phyloP scores from a whole-genome alignment of 2,329 filamentous ascomycete genomes.

The Capronia americana region DNA sequence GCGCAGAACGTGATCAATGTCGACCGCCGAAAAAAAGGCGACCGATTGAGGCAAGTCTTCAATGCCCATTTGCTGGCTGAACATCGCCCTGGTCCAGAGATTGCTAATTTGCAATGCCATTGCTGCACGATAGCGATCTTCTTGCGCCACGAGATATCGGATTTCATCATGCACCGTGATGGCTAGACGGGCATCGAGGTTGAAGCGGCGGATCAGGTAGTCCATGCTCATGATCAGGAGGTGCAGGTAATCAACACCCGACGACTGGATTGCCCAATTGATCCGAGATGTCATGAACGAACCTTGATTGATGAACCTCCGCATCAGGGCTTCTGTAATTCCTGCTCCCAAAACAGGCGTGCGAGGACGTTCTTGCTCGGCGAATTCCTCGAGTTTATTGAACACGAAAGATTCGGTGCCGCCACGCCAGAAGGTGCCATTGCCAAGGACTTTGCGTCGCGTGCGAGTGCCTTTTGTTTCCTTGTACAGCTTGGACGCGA shows the following conservation, averaged over 20 bases:
- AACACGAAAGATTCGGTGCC: slow-evolving; percentile 98
- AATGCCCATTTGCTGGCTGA: slow-evolving; percentile 94
- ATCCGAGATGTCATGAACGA: slow-evolving; percentile 95
- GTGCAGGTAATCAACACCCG: slow-evolving; percentile 95
- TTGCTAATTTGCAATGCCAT: slow-evolving; percentile 95
- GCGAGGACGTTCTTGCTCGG: slow-evolving; percentile 86
- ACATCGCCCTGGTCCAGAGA: slow-evolving; percentile 97
- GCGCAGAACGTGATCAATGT: slow-evolving; percentile 92
- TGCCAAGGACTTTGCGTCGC: slow-evolving; percentile 68
- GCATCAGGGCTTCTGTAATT: slow-evolving; percentile 94
- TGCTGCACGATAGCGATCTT: slow-evolving; percentile 86
- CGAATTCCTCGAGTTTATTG: slow-evolving; percentile 97
- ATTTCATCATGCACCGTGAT: slow-evolving; percentile 99
- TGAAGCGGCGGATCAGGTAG: slow-evolving; percentile 84
- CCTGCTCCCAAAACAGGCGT: slow-evolving; percentile 93
- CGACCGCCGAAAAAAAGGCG: slow-evolving; percentile 93
- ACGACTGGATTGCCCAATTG: slow-evolving; percentile 99
- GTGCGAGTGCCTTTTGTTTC: slow-evolving; percentile 92
- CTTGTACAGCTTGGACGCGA: slow-evolving; percentile 80
- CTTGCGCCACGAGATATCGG: slow-evolving; percentile 82
- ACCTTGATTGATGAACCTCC: slow-evolving; percentile 83
- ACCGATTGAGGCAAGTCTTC: slow-evolving; percentile 91
- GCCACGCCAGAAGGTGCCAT: slow-evolving; percentile 88
- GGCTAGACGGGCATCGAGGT: slow-evolving; percentile 80
- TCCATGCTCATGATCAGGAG: slow-evolving; percentile 94